A percentile compares a stretch with the other conserved stretches of the same genome.
Conservation (phyloP, 2,329 filamentous ascomycete species). For the Fusarium sp. region DNA sequence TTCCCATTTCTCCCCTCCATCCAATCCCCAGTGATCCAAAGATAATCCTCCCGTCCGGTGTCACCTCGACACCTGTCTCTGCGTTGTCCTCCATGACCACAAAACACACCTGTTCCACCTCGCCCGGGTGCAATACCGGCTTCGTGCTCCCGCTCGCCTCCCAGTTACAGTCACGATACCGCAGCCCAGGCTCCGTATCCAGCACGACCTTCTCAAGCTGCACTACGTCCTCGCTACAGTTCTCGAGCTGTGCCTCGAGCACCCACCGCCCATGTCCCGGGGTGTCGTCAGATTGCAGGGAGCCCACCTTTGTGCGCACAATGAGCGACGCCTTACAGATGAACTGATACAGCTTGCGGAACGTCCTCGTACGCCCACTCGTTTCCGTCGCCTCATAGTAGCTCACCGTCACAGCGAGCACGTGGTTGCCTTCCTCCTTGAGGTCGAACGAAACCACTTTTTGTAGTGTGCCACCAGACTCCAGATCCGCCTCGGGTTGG, state of each 20-base stretch:
- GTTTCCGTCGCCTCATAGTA: slow-evolving; percentile 90
- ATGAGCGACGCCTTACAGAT: slow-evolving; percentile 91
- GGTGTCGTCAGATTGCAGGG: slow-evolving; percentile 59
- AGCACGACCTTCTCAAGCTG: slow-evolving; percentile 78
- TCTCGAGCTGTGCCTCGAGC: slow-evolving; percentile 95
- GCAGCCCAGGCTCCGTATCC: slow-evolving; percentile 66
- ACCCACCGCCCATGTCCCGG: slow-evolving; percentile 70
- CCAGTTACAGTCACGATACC: slow-evolving; percentile 72
- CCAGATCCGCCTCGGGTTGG: slow-evolving; percentile 62
- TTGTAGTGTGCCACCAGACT: slow-evolving; percentile 79
- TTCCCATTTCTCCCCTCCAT: slow-evolving; percentile 93
- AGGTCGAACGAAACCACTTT: slow-evolving; percentile 88
- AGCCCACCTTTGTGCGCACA: slow-evolving; percentile 89
- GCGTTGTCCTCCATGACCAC: slow-evolving; percentile 63
- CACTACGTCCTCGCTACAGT: slow-evolving; percentile 87
- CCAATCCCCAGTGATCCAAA: slow-evolving; percentile 89
- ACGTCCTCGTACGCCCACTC: slow-evolving; percentile 82
- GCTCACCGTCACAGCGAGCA: slow-evolving; percentile 91
- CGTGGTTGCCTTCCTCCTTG: slow-evolving; percentile 94
- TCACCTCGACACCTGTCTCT: slow-evolving; percentile 59
- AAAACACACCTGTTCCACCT: slow-evolving; percentile 78
- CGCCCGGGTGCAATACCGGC: slow-evolving; percentile 73
- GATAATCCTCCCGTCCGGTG: slow-evolving; percentile 70
- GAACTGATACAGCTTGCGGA: slow-evolving; percentile 97
- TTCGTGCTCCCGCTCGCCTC: slow-evolving; percentile 59